Evolutionary conservation across 805 yeast genomes (phyloP).

Genomic region (Candida lessepsii): DNA sequence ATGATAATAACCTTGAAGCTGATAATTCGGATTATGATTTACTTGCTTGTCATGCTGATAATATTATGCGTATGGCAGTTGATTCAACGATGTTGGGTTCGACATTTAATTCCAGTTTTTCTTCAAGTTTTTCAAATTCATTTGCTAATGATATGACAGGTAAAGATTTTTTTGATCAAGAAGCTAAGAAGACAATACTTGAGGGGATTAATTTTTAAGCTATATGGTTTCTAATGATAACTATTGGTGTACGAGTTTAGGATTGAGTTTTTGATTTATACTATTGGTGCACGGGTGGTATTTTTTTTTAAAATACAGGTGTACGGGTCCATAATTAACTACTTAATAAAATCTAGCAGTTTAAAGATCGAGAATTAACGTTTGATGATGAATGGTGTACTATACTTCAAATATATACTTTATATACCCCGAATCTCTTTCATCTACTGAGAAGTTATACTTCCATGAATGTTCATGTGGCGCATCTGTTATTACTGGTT

Average conservation of each 20-base stretch:
- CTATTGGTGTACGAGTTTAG: too few relatives aligned
- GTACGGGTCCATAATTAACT: too few relatives aligned
- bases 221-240: too few relatives aligned
- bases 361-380: too few relatives aligned
- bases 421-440: slow-evolving; percentile 26
- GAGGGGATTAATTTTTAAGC: slow-evolving; percentile 16
- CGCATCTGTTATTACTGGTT: slow-evolving; percentile 13
- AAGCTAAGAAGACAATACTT: slow-evolving; percentile 15
- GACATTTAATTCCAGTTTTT: slow-evolving; percentile 36
- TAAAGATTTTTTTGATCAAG: slow-evolving; percentile 19
- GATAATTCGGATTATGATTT: slow-evolving; percentile 34
- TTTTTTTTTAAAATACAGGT: too few relatives aligned
- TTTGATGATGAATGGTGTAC: not conserved
- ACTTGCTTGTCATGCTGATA: slow-evolving; percentile 47
- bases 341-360: too few relatives aligned
- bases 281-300: too few relatives aligned
- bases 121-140: slow-evolving; percentile 32
- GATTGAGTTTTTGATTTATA: too few relatives aligned
- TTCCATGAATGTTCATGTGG: slow-evolving; percentile 15
- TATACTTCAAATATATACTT: slow-evolving; percentile 12
- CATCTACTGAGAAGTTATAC: slow-evolving; percentile 21
- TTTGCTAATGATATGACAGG: slow-evolving; percentile 30
- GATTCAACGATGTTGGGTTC: slow-evolving; percentile 47
- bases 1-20: slow-evolving; percentile 6
- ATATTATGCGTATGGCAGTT: slow-evolving; percentile 46